Evolutionary conservation across 345 rosid species (phyloP), one percentile per base, ranked within the genome.

Genomic region (Theobroma cacao): DNA sequence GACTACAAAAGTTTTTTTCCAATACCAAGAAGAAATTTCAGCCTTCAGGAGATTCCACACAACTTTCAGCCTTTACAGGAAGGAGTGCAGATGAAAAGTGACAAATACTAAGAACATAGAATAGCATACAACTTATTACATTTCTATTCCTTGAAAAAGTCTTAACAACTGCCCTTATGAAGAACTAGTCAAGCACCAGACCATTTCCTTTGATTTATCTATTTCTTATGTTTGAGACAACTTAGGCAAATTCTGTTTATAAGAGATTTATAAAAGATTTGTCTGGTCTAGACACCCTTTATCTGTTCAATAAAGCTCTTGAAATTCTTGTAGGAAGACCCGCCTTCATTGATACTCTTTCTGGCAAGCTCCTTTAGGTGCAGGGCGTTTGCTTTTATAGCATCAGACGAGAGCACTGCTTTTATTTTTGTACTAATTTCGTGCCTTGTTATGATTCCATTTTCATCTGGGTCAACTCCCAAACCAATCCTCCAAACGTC

Each of bases 281-380:
- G 56, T 52, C 22, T 52, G 56, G 59, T n/a, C 59, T 53, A 53
- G 14, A 56, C 5, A 22, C 30, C 22, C 72, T 38, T 22, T 13
- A 66, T 36, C 13, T 76, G 71, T 7, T 43, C 30, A 66, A 77
- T 70, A 68, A 83, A 82, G 22, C n/a, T 62, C 13, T 68, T 53
- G 34, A 86, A 74, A 76, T 86, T 83, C 70, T 38, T 53, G 56
- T 45, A 68, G 55, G 86, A 86, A 75, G 83, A 81, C 10, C 85
- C 87, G 6, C 77, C 84, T 72, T 75, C 66, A 22, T 3, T 45
- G 6, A 75, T 40, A 24, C 82, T 82, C 50, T 48, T 67, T 50
- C 15, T 43, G 31, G 79, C 84, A 78, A 75, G 61, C 41, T 84
- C 84, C 75, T 81, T 86, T 58, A 80, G 13, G 77, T 78, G 58